A percentile compares a stretch with the other conserved stretches of the same genome.
Evolutionary conservation across 2,329 filamentous ascomycete genomes (phyloP).

Genomic region (Westerdykella sp.): DNA sequence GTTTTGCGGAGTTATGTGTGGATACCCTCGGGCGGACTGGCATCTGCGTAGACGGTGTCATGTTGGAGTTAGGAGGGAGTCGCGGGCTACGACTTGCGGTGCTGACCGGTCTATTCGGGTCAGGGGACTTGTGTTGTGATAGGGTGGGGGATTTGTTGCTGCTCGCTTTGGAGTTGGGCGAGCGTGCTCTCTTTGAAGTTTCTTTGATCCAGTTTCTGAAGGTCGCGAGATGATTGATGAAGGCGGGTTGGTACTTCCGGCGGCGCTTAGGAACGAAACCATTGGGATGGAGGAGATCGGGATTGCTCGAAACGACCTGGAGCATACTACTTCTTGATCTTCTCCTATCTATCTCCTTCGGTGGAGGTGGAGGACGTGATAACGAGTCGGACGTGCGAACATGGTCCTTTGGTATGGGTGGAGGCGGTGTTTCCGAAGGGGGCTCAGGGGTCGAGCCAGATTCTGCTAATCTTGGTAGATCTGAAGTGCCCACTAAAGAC

Average conservation of each 20-base stretch:
- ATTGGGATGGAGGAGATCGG: slow-evolving; percentile 54
- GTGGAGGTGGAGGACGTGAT: slow-evolving; percentile 71
- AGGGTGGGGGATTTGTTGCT: slow-evolving; percentile 30
- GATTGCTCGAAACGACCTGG: slow-evolving; percentile 70
- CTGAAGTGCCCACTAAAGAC: slow-evolving; percentile 49
- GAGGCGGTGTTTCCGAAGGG: slow-evolving; percentile 47
- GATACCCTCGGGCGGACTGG: slow-evolving; percentile 40
- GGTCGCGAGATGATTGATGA: slow-evolving; percentile 60
- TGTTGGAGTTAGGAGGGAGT: slow-evolving; percentile 34
- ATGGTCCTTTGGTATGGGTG: slow-evolving; percentile 73
- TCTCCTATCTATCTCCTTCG: slow-evolving; percentile 66
- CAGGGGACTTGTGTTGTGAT: slow-evolving; percentile 20
- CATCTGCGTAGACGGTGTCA: slow-evolving; percentile 34
- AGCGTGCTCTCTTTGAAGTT: slow-evolving; percentile 39
- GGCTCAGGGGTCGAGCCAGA: slow-evolving; percentile 38
- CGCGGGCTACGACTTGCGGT: slow-evolving; percentile 31
- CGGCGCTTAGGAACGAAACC: slow-evolving; percentile 51
- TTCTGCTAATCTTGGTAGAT: slow-evolving; percentile 73
- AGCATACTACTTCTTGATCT: slow-evolving; percentile 77
- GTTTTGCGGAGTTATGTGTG: slow-evolving; percentile 39
- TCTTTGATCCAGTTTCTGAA: slow-evolving; percentile 70
- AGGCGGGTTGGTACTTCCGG: slow-evolving; percentile 55
- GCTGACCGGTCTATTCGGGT: slow-evolving; percentile 30
- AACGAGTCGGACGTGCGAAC: slow-evolving; percentile 72
- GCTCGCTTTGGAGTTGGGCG: slow-evolving; percentile 32